Percentiles rank a stretch among this genome's conserved stretches.
Evolutionary conservation across 805 yeast genomes (phyloP).

Genomic region (Cyberlindnera petersonii): DNA sequence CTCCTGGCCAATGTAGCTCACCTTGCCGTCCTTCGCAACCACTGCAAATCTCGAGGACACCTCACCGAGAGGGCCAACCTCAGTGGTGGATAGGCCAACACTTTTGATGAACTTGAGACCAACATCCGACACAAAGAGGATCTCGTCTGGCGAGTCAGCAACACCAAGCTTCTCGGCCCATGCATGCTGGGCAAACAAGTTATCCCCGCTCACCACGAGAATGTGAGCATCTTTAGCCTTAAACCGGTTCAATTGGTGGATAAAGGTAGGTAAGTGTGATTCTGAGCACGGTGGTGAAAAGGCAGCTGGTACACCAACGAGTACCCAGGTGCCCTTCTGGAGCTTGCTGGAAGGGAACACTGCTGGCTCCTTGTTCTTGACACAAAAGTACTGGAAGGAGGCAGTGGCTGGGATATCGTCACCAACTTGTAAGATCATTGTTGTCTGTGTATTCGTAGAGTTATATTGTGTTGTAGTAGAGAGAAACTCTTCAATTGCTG

Average conservation of each 20-base stretch:
- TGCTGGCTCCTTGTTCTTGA: conserved; percentile 26
- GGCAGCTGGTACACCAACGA: conserved; percentile 81
- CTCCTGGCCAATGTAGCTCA: conserved; percentile 40
- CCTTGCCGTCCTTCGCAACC: conserved; percentile 53
- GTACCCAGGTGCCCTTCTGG: conserved; percentile 34
- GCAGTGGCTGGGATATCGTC: conserved; percentile 16
- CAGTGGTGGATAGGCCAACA: conserved; percentile 46
- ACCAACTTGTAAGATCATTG: conserved; percentile 8
- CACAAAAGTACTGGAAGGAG: conserved; percentile 31
- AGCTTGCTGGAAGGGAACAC: conserved; percentile 27
- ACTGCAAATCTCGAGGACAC: conserved; percentile 56
- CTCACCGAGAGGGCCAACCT: conserved; percentile 52
- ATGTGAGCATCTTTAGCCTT: conserved; percentile 55
- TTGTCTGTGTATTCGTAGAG: no score
- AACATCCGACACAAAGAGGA: conserved; percentile 63
- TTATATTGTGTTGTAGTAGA: no score
- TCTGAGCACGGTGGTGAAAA: conserved; percentile 80
- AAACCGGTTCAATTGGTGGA: conserved; percentile 36
- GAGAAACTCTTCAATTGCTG: not conserved
- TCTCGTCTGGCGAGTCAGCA: conserved; percentile 29
- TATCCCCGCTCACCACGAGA: conserved; percentile 59
- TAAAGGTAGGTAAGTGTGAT: conserved; percentile 62
- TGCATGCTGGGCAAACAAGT: conserved; percentile 64
- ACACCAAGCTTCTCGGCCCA: conserved; percentile 46
- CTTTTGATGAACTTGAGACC: conserved; percentile 50